Conservation (phyloP, 108 stramenopile genomes). For the Nitzschia palea region DNA sequence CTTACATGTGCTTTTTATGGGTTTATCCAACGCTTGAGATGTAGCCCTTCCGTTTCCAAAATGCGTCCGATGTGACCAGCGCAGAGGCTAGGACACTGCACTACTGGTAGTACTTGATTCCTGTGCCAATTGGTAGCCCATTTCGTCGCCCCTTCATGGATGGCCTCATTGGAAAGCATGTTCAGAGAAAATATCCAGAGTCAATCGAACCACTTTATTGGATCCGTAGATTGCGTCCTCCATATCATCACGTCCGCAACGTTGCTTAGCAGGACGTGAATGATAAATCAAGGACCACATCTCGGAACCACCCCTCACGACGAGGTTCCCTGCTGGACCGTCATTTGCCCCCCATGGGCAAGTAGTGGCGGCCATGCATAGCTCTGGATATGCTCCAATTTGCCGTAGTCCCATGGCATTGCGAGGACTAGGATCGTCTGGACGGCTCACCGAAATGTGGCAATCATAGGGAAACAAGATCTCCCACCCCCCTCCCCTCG, state of each 20-base stretch:
- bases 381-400: not conserved
- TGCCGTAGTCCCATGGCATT: not conserved
- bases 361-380: not conserved
- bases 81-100: too few relatives aligned
- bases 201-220: not conserved
- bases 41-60: too few relatives aligned
- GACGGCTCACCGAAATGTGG: not conserved
- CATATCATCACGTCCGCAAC: too few relatives aligned
- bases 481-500: not conserved
- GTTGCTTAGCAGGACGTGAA: not conserved
- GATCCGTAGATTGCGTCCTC: not conserved
- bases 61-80: too few relatives aligned
- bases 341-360: not conserved
- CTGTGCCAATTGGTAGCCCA: too few relatives aligned
- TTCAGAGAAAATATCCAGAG: not conserved
- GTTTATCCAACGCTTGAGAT: too few relatives aligned
- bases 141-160: too few relatives aligned
- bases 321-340: not conserved
- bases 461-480: not conserved
- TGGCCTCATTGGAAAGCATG: too few relatives aligned
- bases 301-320: not conserved
- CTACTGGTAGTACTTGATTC: too few relatives aligned
- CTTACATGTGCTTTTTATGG: too few relatives aligned
- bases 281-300: constrained; percentile 3
- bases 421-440: not conserved